Percentiles rank a stretch among this genome's conserved stretches.
Evolutionary conservation across 2,329 filamentous ascomycete genomes (phyloP).

Genomic region (Exophiala xenobiotica): DNA sequence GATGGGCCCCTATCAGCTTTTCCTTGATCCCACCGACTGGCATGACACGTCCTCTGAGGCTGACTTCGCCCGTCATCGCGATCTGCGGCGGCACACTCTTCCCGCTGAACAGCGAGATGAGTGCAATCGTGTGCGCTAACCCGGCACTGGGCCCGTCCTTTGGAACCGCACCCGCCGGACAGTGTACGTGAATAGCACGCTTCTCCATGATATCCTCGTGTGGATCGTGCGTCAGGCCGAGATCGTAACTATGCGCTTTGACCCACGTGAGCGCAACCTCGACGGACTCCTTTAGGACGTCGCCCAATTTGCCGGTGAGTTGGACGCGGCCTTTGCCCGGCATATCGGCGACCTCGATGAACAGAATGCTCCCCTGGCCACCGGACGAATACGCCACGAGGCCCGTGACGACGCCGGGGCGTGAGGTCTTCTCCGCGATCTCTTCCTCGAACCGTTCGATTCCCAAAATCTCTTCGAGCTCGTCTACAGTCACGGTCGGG

Average conservation of each 20-base stretch:
- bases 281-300: slow-evolving; percentile 94
- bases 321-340: slow-evolving; percentile 88
- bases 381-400: slow-evolving; percentile 92
- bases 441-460: slow-evolving; percentile 95
- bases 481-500: slow-evolving; percentile 69
- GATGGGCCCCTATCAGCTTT: slow-evolving; percentile 90
- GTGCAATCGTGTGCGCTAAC: slow-evolving; percentile 87
- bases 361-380: slow-evolving; percentile 91
- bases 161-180: slow-evolving; percentile 88
- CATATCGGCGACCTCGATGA: slow-evolving; percentile 98
- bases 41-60: slow-evolving; percentile 83
- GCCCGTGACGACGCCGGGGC: slow-evolving; percentile 91
- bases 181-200: slow-evolving; percentile 92
- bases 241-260: slow-evolving; percentile 88
- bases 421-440: slow-evolving; percentile 77
- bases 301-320: slow-evolving; percentile 91
- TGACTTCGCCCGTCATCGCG: slow-evolving; percentile 85
- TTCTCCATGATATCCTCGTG: slow-evolving; percentile 94
- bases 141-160: slow-evolving; percentile 86
- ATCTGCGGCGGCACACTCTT: slow-evolving; percentile 85
- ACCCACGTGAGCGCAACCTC: slow-evolving; percentile 97
- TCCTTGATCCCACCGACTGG: slow-evolving; percentile 98
- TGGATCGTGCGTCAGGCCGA: slow-evolving; percentile 77
- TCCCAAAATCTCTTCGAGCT: slow-evolving; percentile 86
- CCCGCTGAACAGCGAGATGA: slow-evolving; percentile 85